These are phyloP conservation scores for Mrakia blollopis DNA, from an alignment of 768 basidiomycete genomes.

Conservation along the genomic window DNA sequence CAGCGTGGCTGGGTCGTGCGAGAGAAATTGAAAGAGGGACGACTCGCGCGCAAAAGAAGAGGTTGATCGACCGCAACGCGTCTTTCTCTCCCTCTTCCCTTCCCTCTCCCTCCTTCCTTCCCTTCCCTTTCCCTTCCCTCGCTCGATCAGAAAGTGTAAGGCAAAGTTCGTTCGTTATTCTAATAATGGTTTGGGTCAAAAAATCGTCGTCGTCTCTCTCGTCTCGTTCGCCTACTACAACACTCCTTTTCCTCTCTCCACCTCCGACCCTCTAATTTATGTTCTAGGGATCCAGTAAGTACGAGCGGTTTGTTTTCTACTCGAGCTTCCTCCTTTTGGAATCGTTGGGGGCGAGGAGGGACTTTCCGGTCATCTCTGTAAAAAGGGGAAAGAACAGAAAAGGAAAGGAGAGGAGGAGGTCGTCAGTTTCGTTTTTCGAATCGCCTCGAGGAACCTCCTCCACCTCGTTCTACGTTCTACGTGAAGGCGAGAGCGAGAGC, in stretches of 20 bases:
- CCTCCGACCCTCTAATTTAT: neutral
- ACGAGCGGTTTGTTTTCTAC: neutral
- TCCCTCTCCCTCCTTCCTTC: neutral
- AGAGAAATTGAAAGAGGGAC: too few relatives aligned
- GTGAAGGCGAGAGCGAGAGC: too few relatives aligned
- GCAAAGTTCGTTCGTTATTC: neutral
- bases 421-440: too few relatives aligned
- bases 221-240: neutral
- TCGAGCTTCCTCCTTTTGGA: conserved; percentile 18
- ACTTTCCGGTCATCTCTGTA: conserved; percentile 41
- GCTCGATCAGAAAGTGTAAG: neutral
- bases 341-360: conserved; percentile 34
- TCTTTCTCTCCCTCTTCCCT: neutral
- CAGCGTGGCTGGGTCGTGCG: too few relatives aligned
- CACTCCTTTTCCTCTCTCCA: neutral
- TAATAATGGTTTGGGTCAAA: too few relatives aligned
- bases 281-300: too few relatives aligned
- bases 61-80: neutral
- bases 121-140: too few relatives aligned
- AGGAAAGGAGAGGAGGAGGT: neutral
- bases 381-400: neutral
- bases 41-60: too few relatives aligned
- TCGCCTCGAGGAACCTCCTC: too few relatives aligned
- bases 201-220: neutral
- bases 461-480: too few relatives aligned